Evolutionary conservation across 495 filamentous ascomycete genomes (phyloP).

Genomic region (Entonaema liquescens): DNA sequence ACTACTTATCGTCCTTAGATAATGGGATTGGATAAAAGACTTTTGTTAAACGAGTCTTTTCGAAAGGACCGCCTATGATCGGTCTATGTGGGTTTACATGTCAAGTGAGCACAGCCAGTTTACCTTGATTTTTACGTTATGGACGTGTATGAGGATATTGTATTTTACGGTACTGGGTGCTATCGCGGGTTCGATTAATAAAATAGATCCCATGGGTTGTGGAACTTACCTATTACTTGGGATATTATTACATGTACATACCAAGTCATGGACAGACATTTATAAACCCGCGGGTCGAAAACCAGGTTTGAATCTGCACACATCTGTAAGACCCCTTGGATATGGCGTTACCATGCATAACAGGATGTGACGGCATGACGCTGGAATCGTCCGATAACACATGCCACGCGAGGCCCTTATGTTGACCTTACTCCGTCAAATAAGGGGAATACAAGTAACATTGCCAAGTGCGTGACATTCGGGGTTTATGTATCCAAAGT

Average conservation of each 20-base stretch:
- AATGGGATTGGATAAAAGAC: neutral
- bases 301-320: neutral
- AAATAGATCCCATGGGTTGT: neutral
- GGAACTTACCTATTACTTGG: neutral
- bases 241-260: neutral
- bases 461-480: neutral
- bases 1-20: slow-evolving; percentile 55
- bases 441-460: neutral
- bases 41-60: neutral
- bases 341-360: neutral
- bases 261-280: neutral
- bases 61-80: neutral
- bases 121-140: neutral
- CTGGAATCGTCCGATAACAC: neutral
- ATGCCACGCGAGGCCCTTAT: neutral
- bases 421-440: neutral
- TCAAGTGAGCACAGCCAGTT: neutral
- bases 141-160: neutral
- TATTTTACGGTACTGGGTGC: neutral
- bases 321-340: neutral
- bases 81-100: neutral
- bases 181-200: neutral
- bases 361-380: neutral
- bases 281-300: neutral
- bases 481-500: neutral